phyloP scores from a whole-genome alignment of 2,329 filamentous ascomycete species.

The Pseudogymnoascus sp. region DNA sequence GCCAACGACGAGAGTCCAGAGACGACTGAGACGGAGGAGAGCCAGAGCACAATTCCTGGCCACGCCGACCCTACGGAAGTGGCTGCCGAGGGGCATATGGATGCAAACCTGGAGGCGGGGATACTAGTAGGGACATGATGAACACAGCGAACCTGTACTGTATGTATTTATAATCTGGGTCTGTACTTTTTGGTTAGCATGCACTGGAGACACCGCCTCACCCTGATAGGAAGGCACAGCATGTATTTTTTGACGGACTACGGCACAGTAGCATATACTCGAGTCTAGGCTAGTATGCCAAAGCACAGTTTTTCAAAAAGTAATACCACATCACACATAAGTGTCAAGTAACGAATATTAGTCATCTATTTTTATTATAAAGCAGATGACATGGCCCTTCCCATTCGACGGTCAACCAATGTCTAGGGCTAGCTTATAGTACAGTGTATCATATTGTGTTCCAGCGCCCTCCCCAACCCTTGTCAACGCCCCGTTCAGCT shows the following conservation, averaged over 20 bases:
- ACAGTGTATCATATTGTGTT: conserved; percentile 9
- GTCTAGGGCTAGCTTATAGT: conserved; percentile 8
- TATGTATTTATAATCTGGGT: conserved; percentile 5
- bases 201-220: neutral
- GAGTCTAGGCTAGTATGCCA: neutral
- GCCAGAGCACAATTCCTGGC: neutral
- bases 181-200: neutral
- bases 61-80: neutral
- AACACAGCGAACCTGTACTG: neutral
- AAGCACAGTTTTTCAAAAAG: neutral
- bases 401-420: conserved; percentile 8
- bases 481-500: conserved; percentile 6
- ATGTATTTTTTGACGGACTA: neutral
- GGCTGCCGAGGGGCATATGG: neutral
- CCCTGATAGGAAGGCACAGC: neutral
- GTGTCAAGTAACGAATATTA: conserved; percentile 1
- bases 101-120: neutral
- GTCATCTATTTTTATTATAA: conserved; percentile 3
- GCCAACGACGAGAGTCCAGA: neutral
- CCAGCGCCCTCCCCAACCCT: conserved; percentile 5
- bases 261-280: neutral
- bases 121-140: neutral
- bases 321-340: neutral
- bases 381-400: conserved; percentile 3
- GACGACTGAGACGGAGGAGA: neutral